A percentile compares a stretch with the other conserved stretches of the same genome.
Evolutionary conservation across 129 eudicot species (phyloP).

Genomic region (Flaveria linearis): DNA sequence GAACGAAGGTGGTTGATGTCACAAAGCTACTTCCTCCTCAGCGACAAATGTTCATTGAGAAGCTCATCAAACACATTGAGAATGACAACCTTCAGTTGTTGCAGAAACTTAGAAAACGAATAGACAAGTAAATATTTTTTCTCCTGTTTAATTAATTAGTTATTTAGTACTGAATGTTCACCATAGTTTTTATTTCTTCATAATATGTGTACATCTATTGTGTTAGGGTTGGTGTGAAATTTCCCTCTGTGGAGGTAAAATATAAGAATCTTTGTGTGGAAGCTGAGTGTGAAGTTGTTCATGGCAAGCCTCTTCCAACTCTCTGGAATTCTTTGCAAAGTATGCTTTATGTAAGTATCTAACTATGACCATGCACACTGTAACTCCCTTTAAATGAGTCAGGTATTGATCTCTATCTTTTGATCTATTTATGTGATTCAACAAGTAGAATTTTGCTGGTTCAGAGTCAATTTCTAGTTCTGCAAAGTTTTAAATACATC

Average conservation of each 20-base stretch:
- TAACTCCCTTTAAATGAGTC: neutral
- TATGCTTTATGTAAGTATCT: conserved; percentile 43
- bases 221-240: conserved; percentile 56
- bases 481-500: neutral
- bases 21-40: conserved; percentile 55
- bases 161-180: neutral
- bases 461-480: neutral
- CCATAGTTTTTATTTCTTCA: neutral
- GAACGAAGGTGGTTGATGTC: conserved; percentile 51
- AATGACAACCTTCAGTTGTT: conserved; percentile 57
- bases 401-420: neutral
- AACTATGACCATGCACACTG: neutral
- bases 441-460: neutral
- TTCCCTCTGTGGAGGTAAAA: conserved; percentile 65
- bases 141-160: neutral
- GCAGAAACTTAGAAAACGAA: conserved; percentile 55
- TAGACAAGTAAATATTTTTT: conserved; percentile 40
- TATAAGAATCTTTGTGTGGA: conserved; percentile 50
- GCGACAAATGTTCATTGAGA: conserved; percentile 50
- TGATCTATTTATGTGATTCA: neutral
- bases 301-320: conserved; percentile 80
- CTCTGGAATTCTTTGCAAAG: conserved; percentile 62
- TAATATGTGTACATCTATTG: neutral
- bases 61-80: conserved; percentile 63
- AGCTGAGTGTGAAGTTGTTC: conserved; percentile 70